These are phyloP conservation scores for Phyllosticta paracitricarpa DNA, from an alignment of 2,329 filamentous ascomycete genomes.

Conservation along the genomic window DNA sequence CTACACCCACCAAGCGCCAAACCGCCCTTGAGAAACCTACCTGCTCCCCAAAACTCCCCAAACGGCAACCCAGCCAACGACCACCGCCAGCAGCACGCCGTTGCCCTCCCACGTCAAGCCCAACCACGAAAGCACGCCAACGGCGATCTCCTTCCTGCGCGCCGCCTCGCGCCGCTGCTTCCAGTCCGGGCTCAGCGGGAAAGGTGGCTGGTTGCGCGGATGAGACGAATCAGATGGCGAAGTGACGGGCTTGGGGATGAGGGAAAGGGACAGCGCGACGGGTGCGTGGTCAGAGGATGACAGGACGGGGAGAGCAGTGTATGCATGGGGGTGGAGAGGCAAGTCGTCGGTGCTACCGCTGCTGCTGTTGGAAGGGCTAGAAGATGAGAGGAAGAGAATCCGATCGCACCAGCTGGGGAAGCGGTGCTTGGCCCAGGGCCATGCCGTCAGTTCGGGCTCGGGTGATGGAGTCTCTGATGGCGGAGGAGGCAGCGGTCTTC, in stretches of 20 bases:
- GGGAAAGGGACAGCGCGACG: conserved; percentile 60
- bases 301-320: conserved; percentile 67
- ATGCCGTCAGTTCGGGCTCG: conserved; percentile 30
- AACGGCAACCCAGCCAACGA: neutral
- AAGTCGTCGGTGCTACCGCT: neutral
- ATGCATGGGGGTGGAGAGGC: conserved; percentile 50
- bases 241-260: conserved; percentile 44
- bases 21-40: neutral
- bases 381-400: conserved; percentile 56
- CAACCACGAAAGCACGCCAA: conserved; percentile 50
- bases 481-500: conserved; percentile 29
- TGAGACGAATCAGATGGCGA: conserved; percentile 25
- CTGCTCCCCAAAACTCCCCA: neutral
- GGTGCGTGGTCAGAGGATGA: conserved; percentile 81
- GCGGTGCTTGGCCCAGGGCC: conserved; percentile 70
- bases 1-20: no score
- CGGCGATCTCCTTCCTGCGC: conserved; percentile 47
- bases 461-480: conserved; percentile 7
- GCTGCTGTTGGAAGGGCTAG: neutral
- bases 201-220: conserved; percentile 41
- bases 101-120: conserved; percentile 38
- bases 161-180: conserved; percentile 42
- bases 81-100: conserved; percentile 24
- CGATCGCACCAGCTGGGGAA: conserved; percentile 94
- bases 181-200: conserved; percentile 49